phyloP scores from a whole-genome alignment of 352 stramenopile species.

The Halophytophthora polymorphica region DNA sequence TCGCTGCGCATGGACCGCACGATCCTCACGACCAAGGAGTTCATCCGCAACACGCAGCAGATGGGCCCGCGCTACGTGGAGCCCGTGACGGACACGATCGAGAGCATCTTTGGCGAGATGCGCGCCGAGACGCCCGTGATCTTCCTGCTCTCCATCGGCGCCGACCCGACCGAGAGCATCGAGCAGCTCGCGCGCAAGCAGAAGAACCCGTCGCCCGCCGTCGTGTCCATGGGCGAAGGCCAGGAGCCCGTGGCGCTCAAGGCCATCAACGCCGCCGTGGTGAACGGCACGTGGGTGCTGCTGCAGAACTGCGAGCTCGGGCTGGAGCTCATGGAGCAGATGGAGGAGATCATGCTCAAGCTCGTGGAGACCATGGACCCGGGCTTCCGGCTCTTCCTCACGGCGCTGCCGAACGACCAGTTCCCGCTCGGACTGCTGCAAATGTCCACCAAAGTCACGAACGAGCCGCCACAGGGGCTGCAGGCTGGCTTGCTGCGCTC shows the following conservation, averaged over 20 bases:
- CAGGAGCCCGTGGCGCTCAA: conserved; percentile 97
- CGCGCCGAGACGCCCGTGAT: conserved; percentile 95
- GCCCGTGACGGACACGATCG: conserved; percentile 98
- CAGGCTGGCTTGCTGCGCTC: conserved; percentile 93
- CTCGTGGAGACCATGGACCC: conserved; percentile 94
- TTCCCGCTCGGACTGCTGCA: conserved; percentile 98
- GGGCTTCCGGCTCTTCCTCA: conserved; percentile 97
- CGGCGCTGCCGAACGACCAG: conserved; percentile 93
- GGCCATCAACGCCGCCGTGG: conserved; percentile 94
- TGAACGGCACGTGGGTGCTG: conserved; percentile 97
- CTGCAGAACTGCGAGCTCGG: conserved; percentile 98
- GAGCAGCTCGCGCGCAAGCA: conserved; percentile 95
- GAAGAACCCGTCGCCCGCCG: conserved; percentile 94
- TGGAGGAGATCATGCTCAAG: conserved; percentile 97
- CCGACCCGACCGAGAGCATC: conserved; percentile 97
- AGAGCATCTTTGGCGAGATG: conserved; percentile 98
- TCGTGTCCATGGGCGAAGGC: conserved; percentile 98
- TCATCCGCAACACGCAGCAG: conserved; percentile 95
- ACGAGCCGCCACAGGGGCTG: conserved; percentile 95
- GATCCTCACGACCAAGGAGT: conserved; percentile 97
- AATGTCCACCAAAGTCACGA: conserved; percentile 99
- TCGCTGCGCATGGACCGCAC: conserved; percentile 97
- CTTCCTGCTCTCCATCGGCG: conserved; percentile 96
- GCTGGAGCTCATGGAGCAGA: conserved; percentile 97
- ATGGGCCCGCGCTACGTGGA: conserved; percentile 97